A percentile compares a stretch with the other conserved stretches of the same genome.
These are phyloP conservation scores for Ophiorrhiza pumila DNA, from an alignment of 257 asterid genomes.

Conservation along the genomic window DNA sequence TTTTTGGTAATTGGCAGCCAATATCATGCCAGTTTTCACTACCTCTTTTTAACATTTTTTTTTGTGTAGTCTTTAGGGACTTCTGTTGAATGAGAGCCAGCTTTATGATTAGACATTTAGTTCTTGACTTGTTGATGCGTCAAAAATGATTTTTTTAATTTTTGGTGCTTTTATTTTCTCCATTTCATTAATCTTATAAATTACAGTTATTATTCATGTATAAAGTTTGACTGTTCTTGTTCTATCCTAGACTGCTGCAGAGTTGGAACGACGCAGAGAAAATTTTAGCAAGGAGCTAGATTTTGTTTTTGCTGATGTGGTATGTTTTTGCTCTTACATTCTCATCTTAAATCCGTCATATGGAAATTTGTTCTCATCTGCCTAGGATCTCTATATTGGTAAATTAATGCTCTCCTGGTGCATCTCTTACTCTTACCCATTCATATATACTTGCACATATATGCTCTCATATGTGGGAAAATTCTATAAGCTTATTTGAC, in stretches of 20 bases:
- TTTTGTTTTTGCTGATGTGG: conserved; percentile 94
- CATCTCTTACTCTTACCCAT: too few relatives aligned
- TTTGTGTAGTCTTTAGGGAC: background rate
- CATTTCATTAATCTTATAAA: background rate
- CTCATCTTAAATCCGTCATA: background rate
- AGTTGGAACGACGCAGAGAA: conserved; percentile 75
- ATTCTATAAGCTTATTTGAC: conserved; percentile 2
- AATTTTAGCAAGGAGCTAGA: conserved; percentile 88
- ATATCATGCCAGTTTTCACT: too few relatives aligned
- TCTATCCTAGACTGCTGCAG: conserved; percentile 80
- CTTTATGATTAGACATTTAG: background rate
- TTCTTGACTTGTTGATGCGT: background rate
- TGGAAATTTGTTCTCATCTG: background rate
- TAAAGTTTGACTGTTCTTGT: conserved; percentile 9
- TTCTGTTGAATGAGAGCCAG: background rate
- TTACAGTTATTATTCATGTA: background rate
- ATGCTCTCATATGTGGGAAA: background rate
- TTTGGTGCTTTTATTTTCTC: background rate
- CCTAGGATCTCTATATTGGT: background rate
- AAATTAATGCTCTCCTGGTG: background rate
- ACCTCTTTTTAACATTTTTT: background rate
- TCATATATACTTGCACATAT: background rate
- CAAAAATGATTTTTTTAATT: background rate
- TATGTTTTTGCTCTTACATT: conserved; percentile 21
- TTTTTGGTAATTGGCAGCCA: too few relatives aligned